Conservation (phyloP, 768 basidiomycete species). For the Tylopilus sp. region DNA sequence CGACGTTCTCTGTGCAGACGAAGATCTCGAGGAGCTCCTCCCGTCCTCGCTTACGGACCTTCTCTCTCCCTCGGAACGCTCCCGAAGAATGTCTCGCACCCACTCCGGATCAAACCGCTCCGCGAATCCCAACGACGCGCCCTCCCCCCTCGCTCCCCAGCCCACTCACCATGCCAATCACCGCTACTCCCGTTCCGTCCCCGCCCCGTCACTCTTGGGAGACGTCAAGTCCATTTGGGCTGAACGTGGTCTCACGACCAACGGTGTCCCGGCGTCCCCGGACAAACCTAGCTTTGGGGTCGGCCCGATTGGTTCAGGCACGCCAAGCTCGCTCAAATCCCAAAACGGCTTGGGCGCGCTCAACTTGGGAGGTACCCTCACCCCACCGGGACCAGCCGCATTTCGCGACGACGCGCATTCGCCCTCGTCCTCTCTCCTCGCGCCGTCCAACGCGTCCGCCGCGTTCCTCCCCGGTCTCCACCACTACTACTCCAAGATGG, state of each 20-base stretch:
- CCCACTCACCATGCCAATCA: conserved; percentile 38
- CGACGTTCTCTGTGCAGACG: conserved; percentile 45
- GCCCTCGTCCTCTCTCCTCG: conserved; percentile 36
- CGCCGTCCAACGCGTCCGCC: conserved; percentile 76
- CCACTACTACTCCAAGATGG: conserved; percentile 58
- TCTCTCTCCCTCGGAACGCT: conserved; percentile 84
- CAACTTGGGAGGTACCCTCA: conserved; percentile 9
- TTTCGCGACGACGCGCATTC: conserved; percentile 36
- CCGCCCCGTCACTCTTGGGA: conserved; percentile 70
- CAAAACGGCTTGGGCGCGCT: conserved; percentile 35
- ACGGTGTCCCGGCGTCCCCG: conserved; percentile 37
- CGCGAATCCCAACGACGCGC: conserved; percentile 18
- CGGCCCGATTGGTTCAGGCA: conserved; percentile 32
- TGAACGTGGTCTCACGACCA: conserved; percentile 40
- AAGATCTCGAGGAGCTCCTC: conserved; percentile 84
- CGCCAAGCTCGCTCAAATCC: conserved; percentile 55
- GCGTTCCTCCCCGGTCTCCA: conserved; percentile 77
- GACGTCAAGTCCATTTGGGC: conserved; percentile 83
- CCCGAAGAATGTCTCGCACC: conserved; percentile 77
- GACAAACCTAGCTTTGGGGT: conserved; percentile 26
- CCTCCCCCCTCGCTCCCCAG: conserved; percentile 20
- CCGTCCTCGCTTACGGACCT: conserved; percentile 87
- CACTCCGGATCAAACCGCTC: conserved; percentile 42
- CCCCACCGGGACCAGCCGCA: conserved; percentile 14
- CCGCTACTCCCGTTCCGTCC: conserved; percentile 80